phyloP scores from a whole-genome alignment of 371 early-diverging fungal species.

The Mortierella sp. region DNA sequence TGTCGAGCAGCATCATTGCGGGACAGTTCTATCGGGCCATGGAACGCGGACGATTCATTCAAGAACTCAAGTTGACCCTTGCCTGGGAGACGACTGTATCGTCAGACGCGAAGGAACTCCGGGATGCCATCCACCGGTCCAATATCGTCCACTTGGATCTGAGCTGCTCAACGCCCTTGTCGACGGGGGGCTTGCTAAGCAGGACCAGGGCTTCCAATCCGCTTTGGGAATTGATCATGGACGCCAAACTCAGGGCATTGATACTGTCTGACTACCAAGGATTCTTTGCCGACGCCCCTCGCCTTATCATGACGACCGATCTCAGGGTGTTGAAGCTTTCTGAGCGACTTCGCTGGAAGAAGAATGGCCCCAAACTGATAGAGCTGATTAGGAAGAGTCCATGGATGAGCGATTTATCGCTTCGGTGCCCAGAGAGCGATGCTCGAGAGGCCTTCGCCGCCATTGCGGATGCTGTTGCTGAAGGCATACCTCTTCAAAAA shows the following conservation, averaged over 20 bases:
- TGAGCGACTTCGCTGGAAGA: constrained; percentile 31
- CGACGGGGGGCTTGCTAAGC: constrained; percentile 14
- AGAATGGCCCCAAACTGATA: constrained; percentile 19
- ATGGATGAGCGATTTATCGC: constrained; percentile 12
- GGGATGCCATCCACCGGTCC: constrained; percentile 19
- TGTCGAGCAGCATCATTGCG: constrained; percentile 19
- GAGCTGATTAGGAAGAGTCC: constrained; percentile 24
- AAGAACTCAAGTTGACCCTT: constrained; percentile 29
- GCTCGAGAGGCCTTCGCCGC: too few relatives aligned
- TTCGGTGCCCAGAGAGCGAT: constrained; percentile 5
- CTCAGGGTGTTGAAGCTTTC: constrained; percentile 25
- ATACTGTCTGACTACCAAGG: constrained; percentile 22
- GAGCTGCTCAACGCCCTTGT: background rate
- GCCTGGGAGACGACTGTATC: constrained; percentile 18
- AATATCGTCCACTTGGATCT: constrained; percentile 20
- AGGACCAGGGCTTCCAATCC: constrained; percentile 34
- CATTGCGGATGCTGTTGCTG: too few relatives aligned
- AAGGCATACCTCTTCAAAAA: too few relatives aligned
- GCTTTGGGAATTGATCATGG: constrained; percentile 29
- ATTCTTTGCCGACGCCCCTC: constrained; percentile 22
- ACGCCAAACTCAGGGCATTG: constrained; percentile 26
- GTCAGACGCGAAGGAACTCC: constrained; percentile 26
- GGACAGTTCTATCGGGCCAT: constrained; percentile 27
- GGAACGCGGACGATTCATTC: constrained; percentile 19
- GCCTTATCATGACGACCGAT: background rate